Conservation (phyloP, 108 stramenopile genomes). For the Cyclotella choctawhatcheeana region DNA sequence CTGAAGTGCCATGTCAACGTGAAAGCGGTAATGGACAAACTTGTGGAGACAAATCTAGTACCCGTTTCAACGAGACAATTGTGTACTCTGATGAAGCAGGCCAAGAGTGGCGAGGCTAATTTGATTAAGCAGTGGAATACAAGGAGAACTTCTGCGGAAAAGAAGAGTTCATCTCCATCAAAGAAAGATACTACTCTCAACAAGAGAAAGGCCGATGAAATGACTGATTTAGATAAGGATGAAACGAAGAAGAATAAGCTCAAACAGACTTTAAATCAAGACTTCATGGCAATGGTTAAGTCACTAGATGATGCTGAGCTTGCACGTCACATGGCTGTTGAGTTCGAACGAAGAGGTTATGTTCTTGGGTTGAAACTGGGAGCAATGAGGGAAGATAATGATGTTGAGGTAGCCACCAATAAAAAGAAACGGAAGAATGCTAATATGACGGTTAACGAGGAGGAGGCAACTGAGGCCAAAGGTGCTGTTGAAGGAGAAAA, state of each 20-base stretch:
- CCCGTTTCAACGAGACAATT: neutral
- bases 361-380: constrained; percentile 10
- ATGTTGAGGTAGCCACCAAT: neutral
- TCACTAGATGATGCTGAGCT: constrained; percentile 6
- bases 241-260: neutral
- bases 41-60: neutral
- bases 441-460: neutral
- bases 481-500: neutral
- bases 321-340: neutral
- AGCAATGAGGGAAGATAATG: neutral
- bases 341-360: constrained; percentile 14
- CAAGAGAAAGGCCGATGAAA: neutral
- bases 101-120: neutral
- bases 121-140: neutral
- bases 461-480: neutral
- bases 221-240: neutral
- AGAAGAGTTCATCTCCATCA: too few species aligned
- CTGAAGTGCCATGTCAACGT: neutral
- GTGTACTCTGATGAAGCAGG: neutral
- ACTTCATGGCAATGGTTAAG: neutral
- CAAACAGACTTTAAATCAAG: neutral
- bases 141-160: neutral
- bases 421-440: neutral
- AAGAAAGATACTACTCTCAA: too few species aligned
- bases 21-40: neutral